Evolutionary conservation across 2,329 filamentous ascomycete species (phyloP).

Genomic region (Rhexocercosporidium sp.): DNA sequence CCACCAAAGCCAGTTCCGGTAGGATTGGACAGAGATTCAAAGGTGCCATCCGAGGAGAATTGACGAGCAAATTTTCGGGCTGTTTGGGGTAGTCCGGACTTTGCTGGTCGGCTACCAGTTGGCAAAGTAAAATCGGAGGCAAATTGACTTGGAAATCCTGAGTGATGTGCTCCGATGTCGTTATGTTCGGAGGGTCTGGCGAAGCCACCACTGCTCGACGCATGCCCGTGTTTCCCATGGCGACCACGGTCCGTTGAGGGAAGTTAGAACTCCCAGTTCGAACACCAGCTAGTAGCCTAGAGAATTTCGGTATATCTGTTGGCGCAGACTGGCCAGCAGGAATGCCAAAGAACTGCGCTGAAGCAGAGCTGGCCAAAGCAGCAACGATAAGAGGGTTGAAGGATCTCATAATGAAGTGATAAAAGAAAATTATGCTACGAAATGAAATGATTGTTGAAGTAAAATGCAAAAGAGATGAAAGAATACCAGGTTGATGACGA

Average conservation of each 20-base stretch:
- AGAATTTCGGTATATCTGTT: neutral
- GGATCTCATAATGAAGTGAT: constrained; percentile 19
- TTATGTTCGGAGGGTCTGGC: neutral
- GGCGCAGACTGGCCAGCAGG: constrained; percentile 10
- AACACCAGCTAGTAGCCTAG: constrained; percentile 1
- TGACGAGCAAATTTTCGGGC: neutral
- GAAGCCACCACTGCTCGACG: neutral
- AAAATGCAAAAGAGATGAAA: neutral
- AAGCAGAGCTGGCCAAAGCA: constrained; percentile 21
- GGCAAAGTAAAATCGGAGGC: neutral
- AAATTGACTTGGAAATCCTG: neutral
- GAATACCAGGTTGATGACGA: constrained; percentile 11
- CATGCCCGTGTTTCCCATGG: neutral
- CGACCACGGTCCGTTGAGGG: constrained; percentile 5
- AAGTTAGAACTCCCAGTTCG: neutral
- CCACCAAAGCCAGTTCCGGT: constrained; percentile 7
- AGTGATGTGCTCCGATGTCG: neutral
- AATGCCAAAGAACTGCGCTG: constrained; percentile 14
- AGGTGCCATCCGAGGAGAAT: neutral
- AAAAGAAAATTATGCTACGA: constrained; percentile 5
- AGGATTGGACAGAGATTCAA: neutral
- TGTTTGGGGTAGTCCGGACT: neutral
- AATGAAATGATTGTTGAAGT: neutral
- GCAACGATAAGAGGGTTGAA: constrained; percentile 13
- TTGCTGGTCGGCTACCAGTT: neutral